These are phyloP conservation scores for Aspergillus cejpii DNA, from an alignment of 2,329 filamentous ascomycete species.

Conservation along the genomic window DNA sequence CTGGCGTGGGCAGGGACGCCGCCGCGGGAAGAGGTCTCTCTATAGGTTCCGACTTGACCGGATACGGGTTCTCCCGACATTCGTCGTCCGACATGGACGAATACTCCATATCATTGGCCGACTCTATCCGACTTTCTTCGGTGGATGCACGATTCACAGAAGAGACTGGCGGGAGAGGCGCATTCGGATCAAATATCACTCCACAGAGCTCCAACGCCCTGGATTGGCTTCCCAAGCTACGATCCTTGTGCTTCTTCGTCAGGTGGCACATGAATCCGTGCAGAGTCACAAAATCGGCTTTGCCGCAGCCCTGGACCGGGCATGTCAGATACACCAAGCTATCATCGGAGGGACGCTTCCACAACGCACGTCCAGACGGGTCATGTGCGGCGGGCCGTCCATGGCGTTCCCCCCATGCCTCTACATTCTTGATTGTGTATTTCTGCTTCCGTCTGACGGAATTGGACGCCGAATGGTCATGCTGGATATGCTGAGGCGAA, in stretches of 20 bases:
- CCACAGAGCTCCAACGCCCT: conserved; percentile 37
- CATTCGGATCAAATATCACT: conserved; percentile 34
- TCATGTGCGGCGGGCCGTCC: conserved; percentile 38
- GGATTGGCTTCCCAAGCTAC: conserved; percentile 37
- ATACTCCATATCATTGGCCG: conserved; percentile 27
- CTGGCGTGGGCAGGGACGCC: conserved; percentile 12
- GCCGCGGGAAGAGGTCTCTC: conserved; percentile 19
- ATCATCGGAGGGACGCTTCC: conserved; percentile 38
- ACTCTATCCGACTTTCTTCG: conserved; percentile 31
- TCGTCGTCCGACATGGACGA: conserved; percentile 28
- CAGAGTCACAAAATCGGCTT: conserved; percentile 38
- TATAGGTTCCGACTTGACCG: conserved; percentile 26
- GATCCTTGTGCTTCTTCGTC: conserved; percentile 40
- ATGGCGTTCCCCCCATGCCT: conserved; percentile 39
- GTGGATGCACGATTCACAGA: conserved; percentile 30
- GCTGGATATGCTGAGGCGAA: conserved; percentile 21
- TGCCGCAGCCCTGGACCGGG: conserved; percentile 34
- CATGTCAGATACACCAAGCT: conserved; percentile 37
- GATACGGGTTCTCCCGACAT: conserved; percentile 17
- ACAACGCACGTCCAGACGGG: conserved; percentile 33
- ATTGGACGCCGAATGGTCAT: conserved; percentile 23
- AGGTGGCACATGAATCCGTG: conserved; percentile 41
- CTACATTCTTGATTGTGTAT: conserved; percentile 40
- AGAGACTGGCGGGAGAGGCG: conserved; percentile 31
- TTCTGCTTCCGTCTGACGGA: conserved; percentile 37